A percentile compares a stretch with the other conserved stretches of the same genome.
Evolutionary conservation across 2,329 filamentous ascomycete species (phyloP).

Genomic region (Fusarium hainanense): DNA sequence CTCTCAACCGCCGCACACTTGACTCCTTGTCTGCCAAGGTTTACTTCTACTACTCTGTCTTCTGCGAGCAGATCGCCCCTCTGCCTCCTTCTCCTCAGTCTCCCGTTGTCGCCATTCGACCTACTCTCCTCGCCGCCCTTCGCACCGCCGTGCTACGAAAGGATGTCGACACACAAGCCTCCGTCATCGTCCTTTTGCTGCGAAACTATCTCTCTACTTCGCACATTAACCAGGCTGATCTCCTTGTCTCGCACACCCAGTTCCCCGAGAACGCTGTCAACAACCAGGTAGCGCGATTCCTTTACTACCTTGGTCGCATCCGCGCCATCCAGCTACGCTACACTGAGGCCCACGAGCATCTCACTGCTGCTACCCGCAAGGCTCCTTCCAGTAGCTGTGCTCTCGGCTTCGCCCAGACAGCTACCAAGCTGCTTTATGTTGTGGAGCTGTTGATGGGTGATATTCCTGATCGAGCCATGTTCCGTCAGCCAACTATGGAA

Average conservation of each 20-base stretch:
- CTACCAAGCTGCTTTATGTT: conserved; percentile 94
- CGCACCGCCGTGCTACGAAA: conserved; percentile 96
- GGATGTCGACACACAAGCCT: conserved; percentile 96
- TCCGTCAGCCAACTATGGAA: conserved; percentile 90
- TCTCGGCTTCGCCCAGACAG: conserved; percentile 93
- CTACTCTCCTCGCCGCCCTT: conserved; percentile 85
- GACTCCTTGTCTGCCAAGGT: conserved; percentile 94
- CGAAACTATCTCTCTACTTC: conserved; percentile 97
- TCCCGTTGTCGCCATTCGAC: conserved; percentile 86
- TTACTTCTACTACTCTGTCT: conserved; percentile 98
- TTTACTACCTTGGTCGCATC: conserved; percentile 97
- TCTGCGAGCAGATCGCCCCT: conserved; percentile 90
- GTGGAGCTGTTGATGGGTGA: conserved; percentile 99
- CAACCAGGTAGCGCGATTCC: conserved; percentile 96
- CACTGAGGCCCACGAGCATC: conserved; percentile 94
- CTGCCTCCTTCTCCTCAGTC: conserved; percentile 90
- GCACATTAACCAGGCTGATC: conserved; percentile 95
- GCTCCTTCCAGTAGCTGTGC: conserved; percentile 90
- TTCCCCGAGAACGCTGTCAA: conserved; percentile 95
- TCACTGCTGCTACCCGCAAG: conserved; percentile 93
- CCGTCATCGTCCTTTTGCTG: conserved; percentile 92
- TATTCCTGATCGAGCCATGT: conserved; percentile 93
- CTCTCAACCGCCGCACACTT: conserved; percentile 90
- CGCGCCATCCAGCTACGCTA: conserved; percentile 96
- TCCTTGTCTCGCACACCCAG: conserved; percentile 93